Conservation (phyloP, 345 rosid genomes). For the Salix udensis region DNA sequence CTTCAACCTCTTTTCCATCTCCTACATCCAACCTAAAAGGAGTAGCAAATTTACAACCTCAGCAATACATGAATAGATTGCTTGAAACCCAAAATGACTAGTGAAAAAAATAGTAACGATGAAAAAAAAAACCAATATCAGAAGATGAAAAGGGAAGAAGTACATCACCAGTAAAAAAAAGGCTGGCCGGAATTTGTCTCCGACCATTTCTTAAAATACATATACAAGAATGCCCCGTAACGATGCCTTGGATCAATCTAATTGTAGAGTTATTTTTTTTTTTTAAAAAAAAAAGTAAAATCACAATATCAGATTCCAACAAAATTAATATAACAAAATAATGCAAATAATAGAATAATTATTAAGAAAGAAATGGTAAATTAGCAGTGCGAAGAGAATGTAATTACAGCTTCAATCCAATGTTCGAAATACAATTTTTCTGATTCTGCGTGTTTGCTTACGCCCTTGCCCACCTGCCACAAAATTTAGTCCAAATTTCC, state of each 20-base stretch:
- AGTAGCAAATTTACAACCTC: not conserved
- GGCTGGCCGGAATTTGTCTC: slow-evolving; percentile 74
- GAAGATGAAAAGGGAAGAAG: not conserved
- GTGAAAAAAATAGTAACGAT: too few species aligned
- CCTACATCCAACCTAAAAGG: slow-evolving; percentile 79
- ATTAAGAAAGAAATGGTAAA: not conserved
- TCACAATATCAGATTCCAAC: not conserved
- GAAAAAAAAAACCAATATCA: too few species aligned
- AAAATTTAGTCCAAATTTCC: not conserved
- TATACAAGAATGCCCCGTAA: slow-evolving; percentile 74
- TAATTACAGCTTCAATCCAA: slow-evolving; percentile 69
- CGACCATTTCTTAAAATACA: slow-evolving; percentile 78
- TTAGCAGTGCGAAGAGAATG: not conserved
- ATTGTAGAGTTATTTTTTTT: not conserved
- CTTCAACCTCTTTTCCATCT: slow-evolving; percentile 71
- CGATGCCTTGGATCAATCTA: slow-evolving; percentile 96
- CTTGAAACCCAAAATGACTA: too few species aligned
- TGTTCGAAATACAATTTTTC: slow-evolving; percentile 86
- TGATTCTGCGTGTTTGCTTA: slow-evolving; percentile 60
- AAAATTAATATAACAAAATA: not conserved
- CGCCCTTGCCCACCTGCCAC: slow-evolving; percentile 60
- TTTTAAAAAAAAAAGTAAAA: too few species aligned
- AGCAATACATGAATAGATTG: too few species aligned
- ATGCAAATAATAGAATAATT: not conserved
- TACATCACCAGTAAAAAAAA: slow-evolving; percentile 78